Conservation (phyloP, 2,329 filamentous ascomycete genomes). For the Fusarium avenaceum region DNA sequence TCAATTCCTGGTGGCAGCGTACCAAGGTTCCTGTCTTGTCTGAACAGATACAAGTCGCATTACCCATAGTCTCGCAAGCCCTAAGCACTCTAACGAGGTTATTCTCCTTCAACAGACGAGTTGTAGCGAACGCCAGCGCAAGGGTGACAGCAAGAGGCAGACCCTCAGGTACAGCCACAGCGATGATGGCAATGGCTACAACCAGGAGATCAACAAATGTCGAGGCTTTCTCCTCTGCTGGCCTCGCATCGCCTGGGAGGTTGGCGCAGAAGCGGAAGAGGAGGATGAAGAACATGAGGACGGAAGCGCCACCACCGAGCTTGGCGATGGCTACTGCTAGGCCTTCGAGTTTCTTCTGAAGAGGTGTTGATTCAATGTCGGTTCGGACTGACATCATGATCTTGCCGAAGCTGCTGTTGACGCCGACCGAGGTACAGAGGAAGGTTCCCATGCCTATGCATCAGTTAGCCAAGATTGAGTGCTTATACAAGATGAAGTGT, state of each 20-base stretch:
- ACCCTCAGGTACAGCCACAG: slow-evolving; percentile 83
- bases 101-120: slow-evolving; percentile 81
- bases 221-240: slow-evolving; percentile 81
- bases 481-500: background rate
- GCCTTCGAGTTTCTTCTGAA: slow-evolving; percentile 80
- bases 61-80: slow-evolving; percentile 86
- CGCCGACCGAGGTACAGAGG: slow-evolving; percentile 78
- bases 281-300: slow-evolving; percentile 85
- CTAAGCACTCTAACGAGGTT: slow-evolving; percentile 82
- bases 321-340: slow-evolving; percentile 84
- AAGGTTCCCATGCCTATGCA: slow-evolving; percentile 67
- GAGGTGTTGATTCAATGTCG: slow-evolving; percentile 79
- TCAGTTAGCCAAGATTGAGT: background rate
- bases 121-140: slow-evolving; percentile 81
- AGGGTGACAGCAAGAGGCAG: slow-evolving; percentile 83
- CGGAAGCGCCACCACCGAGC: slow-evolving; percentile 80
- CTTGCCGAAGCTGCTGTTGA: slow-evolving; percentile 80
- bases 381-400: slow-evolving; percentile 81
- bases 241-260: slow-evolving; percentile 65
- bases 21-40: slow-evolving; percentile 76
- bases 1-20: rapidly evolving
- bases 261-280: slow-evolving; percentile 86
- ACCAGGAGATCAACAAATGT: slow-evolving; percentile 82
- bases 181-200: slow-evolving; percentile 82
- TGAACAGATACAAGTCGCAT: slow-evolving; percentile 78